phyloP scores from a whole-genome alignment of 1,284 basidiomycete genomes.

The Coniferiporia sulphurascens region DNA sequence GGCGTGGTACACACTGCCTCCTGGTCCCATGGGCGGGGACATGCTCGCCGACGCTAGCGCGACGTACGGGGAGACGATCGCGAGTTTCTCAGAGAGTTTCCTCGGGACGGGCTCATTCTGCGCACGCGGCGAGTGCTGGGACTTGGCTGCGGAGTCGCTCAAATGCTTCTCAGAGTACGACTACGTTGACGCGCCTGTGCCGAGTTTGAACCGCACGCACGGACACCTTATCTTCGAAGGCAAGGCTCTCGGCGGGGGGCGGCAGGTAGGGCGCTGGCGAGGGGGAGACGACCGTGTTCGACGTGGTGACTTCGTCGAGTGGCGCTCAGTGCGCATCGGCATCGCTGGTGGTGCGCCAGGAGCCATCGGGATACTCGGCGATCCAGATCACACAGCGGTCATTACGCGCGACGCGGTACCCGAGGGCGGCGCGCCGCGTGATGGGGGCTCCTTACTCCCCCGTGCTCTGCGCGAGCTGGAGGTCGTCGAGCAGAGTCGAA shows the following conservation, averaged over 20 bases:
- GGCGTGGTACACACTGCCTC: conserved; percentile 37
- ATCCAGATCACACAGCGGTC: conserved; percentile 37
- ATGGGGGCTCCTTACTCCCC: conserved; percentile 21
- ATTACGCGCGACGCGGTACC: conserved; percentile 29
- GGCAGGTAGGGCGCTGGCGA: conserved; percentile 44
- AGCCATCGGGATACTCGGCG: conserved; percentile 27
- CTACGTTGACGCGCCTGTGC: conserved; percentile 42
- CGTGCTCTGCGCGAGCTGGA: conserved; percentile 29
- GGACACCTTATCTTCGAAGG: conserved; percentile 51
- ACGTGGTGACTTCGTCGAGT: conserved; percentile 53
- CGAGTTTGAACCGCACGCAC: conserved; percentile 46
- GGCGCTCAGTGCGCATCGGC: conserved; percentile 38
- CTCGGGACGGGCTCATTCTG: conserved; percentile 40
- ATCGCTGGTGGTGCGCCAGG: conserved; percentile 12
- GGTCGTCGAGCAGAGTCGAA: conserved; percentile 34
- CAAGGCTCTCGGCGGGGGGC: conserved; percentile 30
- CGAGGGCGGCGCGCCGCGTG: conserved; percentile 15
- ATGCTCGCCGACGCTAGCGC: conserved; percentile 39
- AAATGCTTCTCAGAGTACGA: conserved; percentile 40
- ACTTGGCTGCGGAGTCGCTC: conserved; percentile 49
- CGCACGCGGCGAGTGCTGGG: conserved; percentile 56
- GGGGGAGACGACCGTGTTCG: conserved; percentile 49
- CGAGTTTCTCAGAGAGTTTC: conserved; percentile 44
- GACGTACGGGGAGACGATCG: conserved; percentile 46
- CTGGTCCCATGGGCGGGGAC: conserved; percentile 30